phyloP scores from a whole-genome alignment of 441 rosid species.

The Bruguiera hainesii region DNA sequence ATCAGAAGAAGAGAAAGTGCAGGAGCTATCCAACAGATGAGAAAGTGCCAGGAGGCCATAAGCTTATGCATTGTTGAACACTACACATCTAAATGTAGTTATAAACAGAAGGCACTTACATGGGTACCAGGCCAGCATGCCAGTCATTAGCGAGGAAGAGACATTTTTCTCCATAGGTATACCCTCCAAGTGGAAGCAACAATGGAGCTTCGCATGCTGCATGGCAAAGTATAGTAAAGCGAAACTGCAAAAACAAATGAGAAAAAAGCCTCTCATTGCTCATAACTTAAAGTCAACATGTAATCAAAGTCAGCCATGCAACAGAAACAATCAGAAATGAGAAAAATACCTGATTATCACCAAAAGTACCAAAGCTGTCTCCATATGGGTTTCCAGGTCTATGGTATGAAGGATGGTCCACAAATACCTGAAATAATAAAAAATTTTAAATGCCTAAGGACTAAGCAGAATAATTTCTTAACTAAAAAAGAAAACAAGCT shows the following conservation, averaged over 20 bases:
- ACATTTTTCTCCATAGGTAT: slow-evolving; percentile 86
- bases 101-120: slow-evolving; percentile 42
- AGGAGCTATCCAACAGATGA: not conserved
- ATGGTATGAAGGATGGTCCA: slow-evolving; percentile 78
- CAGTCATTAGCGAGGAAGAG: slow-evolving; percentile 95
- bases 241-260: slow-evolving; percentile 63
- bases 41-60: not conserved
- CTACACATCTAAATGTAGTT: not conserved
- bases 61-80: not conserved
- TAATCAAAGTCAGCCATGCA: slow-evolving; percentile 7
- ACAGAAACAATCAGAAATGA: slow-evolving; percentile 9
- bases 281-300: slow-evolving; percentile 1
- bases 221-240: slow-evolving; percentile 88
- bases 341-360: slow-evolving; percentile 78
- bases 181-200: slow-evolving; percentile 89
- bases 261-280: slow-evolving; percentile 30
- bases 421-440: slow-evolving; percentile 59
- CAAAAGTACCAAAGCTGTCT: slow-evolving; percentile 74
- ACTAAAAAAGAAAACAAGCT: not conserved
- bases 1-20: not conserved
- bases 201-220: slow-evolving; percentile 99
- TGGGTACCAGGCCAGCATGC: slow-evolving; percentile 94
- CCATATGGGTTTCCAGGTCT: slow-evolving; percentile 95
- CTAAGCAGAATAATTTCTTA: not conserved
- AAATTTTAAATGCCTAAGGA: not conserved